phyloP scores from a whole-genome alignment of 225 moss, liverwort and hornwort species.

The Anthoceros angustus region DNA sequence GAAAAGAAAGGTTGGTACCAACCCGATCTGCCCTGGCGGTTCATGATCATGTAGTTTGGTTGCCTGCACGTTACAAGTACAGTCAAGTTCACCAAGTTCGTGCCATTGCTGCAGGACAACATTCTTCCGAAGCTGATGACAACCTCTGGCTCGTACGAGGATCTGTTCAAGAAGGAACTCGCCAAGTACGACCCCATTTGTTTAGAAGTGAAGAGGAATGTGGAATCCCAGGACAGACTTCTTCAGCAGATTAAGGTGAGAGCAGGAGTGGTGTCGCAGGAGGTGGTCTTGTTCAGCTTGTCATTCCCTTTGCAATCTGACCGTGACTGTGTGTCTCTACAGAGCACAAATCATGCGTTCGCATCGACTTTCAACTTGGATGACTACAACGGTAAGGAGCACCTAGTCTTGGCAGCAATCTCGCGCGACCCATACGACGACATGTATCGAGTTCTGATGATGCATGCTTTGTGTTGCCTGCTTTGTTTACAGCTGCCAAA shows the following conservation, averaged over 20 bases:
- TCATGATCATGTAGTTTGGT: not conserved
- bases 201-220: constrained; percentile 62
- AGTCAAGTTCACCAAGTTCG: too few species aligned
- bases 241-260: constrained; percentile 68
- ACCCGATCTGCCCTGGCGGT: not conserved
- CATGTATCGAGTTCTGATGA: constrained; percentile 3
- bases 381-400: constrained; percentile 44
- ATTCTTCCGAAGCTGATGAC: constrained; percentile 98
- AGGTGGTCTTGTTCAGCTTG: not conserved
- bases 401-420: not conserved
- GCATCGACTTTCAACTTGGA: constrained; percentile 86
- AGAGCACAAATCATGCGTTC: constrained; percentile 77
- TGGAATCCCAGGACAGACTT: constrained; percentile 73
- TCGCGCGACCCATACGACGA: not conserved
- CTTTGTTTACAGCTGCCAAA: constrained; percentile 22
- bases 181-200: constrained; percentile 86
- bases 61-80: not conserved
- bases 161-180: constrained; percentile 84
- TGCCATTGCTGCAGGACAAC: constrained; percentile 34
- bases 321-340: not conserved
- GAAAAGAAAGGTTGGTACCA: constrained; percentile 52
- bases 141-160: constrained; percentile 97
- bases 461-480: not conserved
- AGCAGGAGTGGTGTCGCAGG: too few species aligned
- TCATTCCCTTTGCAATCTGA: not conserved